Percentiles rank a stretch among this genome's conserved stretches.
Evolutionary conservation across 495 filamentous ascomycete species (phyloP).

Genomic region (Podospora comata): DNA sequence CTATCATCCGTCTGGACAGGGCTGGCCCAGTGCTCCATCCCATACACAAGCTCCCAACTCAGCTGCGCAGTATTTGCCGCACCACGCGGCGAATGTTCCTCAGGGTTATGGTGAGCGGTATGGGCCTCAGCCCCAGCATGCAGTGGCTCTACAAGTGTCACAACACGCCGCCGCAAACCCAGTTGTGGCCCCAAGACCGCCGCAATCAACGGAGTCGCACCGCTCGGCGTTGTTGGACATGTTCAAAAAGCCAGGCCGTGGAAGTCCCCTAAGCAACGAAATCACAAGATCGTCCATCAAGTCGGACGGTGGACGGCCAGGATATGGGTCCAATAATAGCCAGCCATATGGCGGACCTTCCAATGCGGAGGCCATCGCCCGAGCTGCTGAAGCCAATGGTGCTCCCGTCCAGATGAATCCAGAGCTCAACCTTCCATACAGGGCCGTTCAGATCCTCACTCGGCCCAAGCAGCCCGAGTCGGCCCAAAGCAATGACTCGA

Average conservation of each 20-base stretch:
- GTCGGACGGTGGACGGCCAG: not conserved
- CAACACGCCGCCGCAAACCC: slow-evolving; percentile 11
- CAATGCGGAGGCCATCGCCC: slow-evolving; percentile 28
- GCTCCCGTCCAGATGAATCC: slow-evolving; percentile 37
- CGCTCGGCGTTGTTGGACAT: slow-evolving; percentile 46
- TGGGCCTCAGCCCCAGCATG: not conserved
- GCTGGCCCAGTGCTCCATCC: slow-evolving; percentile 17
- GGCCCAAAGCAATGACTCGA: slow-evolving; percentile 12
- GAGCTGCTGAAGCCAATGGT: slow-evolving; percentile 29
- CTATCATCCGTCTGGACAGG: slow-evolving; percentile 19
- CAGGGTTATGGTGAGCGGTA: slow-evolving; percentile 9
- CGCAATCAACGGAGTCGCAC: slow-evolving; percentile 43
- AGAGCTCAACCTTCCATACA: slow-evolving; percentile 41
- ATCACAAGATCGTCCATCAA: slow-evolving; percentile 17
- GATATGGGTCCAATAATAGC: slow-evolving; percentile 16
- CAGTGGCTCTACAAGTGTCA: not conserved
- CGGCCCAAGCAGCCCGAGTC: slow-evolving; percentile 33
- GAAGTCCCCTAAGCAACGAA: slow-evolving; percentile 28
- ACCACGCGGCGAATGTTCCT: slow-evolving; percentile 13
- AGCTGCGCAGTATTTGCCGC: slow-evolving; percentile 27
- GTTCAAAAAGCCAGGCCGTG: slow-evolving; percentile 43
- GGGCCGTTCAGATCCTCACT: slow-evolving; percentile 41
- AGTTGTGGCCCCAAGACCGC: slow-evolving; percentile 20
- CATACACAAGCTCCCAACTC: slow-evolving; percentile 18
- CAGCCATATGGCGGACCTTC: slow-evolving; percentile 21